Evolutionary conservation across 495 filamentous ascomycete species (phyloP).

Genomic region (Podospora anserina): DNA sequence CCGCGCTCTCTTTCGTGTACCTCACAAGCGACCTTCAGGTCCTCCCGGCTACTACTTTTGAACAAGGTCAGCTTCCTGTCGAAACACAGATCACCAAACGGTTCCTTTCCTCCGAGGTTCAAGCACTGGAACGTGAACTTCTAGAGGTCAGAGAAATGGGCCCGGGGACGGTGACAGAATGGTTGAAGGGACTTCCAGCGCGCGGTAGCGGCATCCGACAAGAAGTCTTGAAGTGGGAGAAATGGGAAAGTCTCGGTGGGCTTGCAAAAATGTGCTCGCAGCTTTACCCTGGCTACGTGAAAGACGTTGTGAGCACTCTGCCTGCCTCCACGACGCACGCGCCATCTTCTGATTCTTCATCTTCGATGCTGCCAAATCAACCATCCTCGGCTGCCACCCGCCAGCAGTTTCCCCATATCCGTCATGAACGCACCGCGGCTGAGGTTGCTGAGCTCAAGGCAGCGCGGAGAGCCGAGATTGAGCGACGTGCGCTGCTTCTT

Average conservation of each 20-base stretch:
- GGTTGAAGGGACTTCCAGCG: slow-evolving; percentile 65
- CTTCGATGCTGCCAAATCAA: not conserved
- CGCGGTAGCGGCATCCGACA: slow-evolving; percentile 55
- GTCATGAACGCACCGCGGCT: slow-evolving; percentile 43
- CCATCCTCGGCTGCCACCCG: slow-evolving; percentile 6
- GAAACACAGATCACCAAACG: slow-evolving; percentile 55
- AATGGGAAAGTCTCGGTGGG: slow-evolving; percentile 58
- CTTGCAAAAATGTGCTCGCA: slow-evolving; percentile 36
- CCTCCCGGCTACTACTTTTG: slow-evolving; percentile 50
- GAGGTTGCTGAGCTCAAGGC: slow-evolving; percentile 55
- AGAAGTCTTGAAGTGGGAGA: slow-evolving; percentile 66
- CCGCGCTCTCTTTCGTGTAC: slow-evolving; percentile 63
- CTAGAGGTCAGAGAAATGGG: slow-evolving; percentile 57
- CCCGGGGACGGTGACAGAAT: slow-evolving; percentile 61
- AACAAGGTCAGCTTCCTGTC: slow-evolving; percentile 45
- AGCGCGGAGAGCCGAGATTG: slow-evolving; percentile 61
- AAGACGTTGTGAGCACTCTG: not conserved
- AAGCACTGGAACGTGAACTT: slow-evolving; percentile 53
- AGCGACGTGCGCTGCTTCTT: slow-evolving; percentile 59
- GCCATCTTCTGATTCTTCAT: not conserved
- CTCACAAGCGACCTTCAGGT: slow-evolving; percentile 56
- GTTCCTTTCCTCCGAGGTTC: slow-evolving; percentile 58
- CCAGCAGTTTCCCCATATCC: slow-evolving; percentile 14
- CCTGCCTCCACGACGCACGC: not conserved
- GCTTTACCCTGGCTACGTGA: slow-evolving; percentile 27